Base-by-base conservation (phyloP, 2,329 filamentous ascomycete genomes). In the Penicillium palitans region DNA sequence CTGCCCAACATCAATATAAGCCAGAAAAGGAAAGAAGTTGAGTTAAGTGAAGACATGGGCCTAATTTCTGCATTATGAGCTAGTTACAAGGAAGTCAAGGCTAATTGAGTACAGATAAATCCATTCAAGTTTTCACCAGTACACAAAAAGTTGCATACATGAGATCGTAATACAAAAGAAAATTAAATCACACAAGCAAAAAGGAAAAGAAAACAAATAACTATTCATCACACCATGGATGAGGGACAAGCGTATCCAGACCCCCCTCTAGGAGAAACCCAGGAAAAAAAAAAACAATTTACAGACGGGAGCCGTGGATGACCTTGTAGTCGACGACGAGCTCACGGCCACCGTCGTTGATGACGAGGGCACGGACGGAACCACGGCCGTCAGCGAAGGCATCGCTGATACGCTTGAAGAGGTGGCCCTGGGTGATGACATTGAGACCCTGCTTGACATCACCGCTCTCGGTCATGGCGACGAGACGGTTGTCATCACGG, bases 301-400 rank as follows among this genome's bases (percentile, higher is more conserved):
- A 88, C 79, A 88, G 78, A 71, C 85, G 81, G 66, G 84, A 86
- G 68, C 85, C 85, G 82, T 99, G 95, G 76, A 98, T 90, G 75
- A 96, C 90, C 90, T 97, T 98, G 87, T 96, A 95, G 86, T 99
- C 95, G 70, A 99, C 95, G 70, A 90, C 93, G 74, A 99, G 87
- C 87, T 99, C 95, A 72, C 89, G 87, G 71, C 92, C 93, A 72
- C 89, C 84, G 79, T 99, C 95, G 79, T 87, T 91, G 81, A 99
- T 93, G 79, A 99, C 95, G 63, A 98, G 88, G 73, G 96, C 92
- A 70, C 95, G 91, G 74, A 99, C 90, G 76, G 88, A 92, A 78
- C 95, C 95, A 76, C 93, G 90, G 76, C 95, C 95, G 69, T 91
- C 89, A 80, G 91, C 88, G 79, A 97, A 99, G 67, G 92, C 86